Base-by-base conservation (phyloP, 1,284 basidiomycete genomes). In the Apiotrichum mycotoxinovorans region DNA sequence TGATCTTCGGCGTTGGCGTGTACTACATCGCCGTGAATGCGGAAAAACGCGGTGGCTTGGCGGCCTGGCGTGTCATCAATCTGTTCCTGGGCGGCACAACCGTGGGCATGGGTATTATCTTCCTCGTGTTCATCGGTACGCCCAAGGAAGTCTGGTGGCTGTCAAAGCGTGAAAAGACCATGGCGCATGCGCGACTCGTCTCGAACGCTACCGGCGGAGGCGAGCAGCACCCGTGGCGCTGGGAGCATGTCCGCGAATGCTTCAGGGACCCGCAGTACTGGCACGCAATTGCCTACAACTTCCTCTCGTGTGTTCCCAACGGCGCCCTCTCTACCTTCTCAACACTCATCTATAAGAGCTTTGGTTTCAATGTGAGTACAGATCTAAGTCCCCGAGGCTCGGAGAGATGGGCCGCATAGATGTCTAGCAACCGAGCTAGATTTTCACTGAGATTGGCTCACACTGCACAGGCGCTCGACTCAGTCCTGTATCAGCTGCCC, bases 1-100 rank as follows among this genome's bases (percentile, higher is more conserved):
- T 64, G n/a, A 42, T 66, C 38, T 64, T 62, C 47, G 54, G 57
- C 5, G 43, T 62, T 1, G 57, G 56, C 34, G 64, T 61, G 58
- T 70, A 66, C 55, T 65, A 58, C 45, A 63, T 70, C 41, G 68
- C 63, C 17, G 52, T 56, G 17, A 52, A 57, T 26, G 53, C 64
- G 7, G 49, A 65, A 38, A 30, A 41, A 26, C 22, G 49, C 2
- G 67, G 67, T 30, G 59, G 60, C 10, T 51, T 66, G 4, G 65
- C 66, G 11, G 68, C 60, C 4, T 70, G 68, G 68, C 57, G 67
- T 15, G 66, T 65, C 14, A 70, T 70, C 63, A 66, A 66, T 57
- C 65, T 65, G 40, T 70, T 70, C 64, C 64, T 70, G 22, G 68
- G 68, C 23, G 61, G 51, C 11, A 43, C 59, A n/a, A 70, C 69